Evolutionary conservation across 192 early-diverging fungal species (phyloP).

Genomic region (Pilaira anomala): DNA sequence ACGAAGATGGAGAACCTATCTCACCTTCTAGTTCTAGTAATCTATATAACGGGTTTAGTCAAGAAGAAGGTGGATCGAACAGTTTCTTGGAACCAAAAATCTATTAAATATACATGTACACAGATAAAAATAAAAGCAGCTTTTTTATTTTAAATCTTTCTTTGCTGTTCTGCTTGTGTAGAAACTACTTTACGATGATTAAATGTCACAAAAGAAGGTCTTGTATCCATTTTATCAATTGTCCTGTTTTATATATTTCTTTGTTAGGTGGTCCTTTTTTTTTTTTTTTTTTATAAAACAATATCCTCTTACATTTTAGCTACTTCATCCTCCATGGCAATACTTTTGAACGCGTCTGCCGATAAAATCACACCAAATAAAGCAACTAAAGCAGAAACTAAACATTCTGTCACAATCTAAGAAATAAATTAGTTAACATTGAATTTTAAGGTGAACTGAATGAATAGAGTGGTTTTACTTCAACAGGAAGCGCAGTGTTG

Average conservation of each 20-base stretch:
- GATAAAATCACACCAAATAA: constrained; percentile 47
- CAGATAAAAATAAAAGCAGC: background rate
- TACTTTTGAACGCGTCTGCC: constrained; percentile 54
- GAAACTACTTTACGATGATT: constrained; percentile 44
- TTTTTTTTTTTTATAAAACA: background rate
- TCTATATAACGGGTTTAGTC: background rate
- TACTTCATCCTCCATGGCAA: constrained; percentile 59
- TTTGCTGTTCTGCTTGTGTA: constrained; percentile 16
- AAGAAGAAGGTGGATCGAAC: background rate
- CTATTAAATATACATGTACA: background rate
- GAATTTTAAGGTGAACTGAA: background rate
- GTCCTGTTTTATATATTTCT: constrained; percentile 36
- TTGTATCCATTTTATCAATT: constrained; percentile 58
- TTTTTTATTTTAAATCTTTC: constrained; percentile 13
- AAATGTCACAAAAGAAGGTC: constrained; percentile 56
- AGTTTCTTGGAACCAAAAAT: constrained; percentile 17
- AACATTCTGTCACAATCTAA: constrained; percentile 49
- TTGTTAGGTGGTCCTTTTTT: too few species aligned
- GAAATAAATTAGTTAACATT: background rate
- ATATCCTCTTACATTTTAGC: constrained; percentile 46
- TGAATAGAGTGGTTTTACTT: constrained; percentile 30
- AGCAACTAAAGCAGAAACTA: constrained; percentile 45
- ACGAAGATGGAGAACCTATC: constrained; percentile 34
- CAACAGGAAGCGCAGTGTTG: constrained; percentile 41
- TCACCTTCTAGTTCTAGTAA: constrained; percentile 10